Percentiles rank a stretch among this genome's conserved stretches.
phyloP scores from a whole-genome alignment of 345 rosid genomes.

The Boechera divaricarpa region DNA sequence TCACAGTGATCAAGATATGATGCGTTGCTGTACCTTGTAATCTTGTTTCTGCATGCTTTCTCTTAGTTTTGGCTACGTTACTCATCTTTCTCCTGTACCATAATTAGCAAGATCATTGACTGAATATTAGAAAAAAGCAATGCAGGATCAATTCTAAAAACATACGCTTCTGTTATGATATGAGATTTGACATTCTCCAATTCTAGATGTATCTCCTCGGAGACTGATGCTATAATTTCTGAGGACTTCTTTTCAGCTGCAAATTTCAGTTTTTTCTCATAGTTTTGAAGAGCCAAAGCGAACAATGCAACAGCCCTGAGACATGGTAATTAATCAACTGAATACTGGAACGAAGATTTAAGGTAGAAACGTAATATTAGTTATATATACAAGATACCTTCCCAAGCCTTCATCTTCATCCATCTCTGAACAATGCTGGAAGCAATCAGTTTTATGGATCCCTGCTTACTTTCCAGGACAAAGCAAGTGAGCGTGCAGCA shows the following conservation, averaged over 20 bases:
- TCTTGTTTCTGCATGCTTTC: constrained; percentile 74
- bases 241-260: constrained; percentile 74
- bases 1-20: constrained; percentile 19
- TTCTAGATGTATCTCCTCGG: constrained; percentile 66
- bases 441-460: constrained; percentile 53
- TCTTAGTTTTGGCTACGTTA: constrained; percentile 64
- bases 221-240: constrained; percentile 72
- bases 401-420: constrained; percentile 70
- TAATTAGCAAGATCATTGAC: constrained; percentile 42
- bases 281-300: constrained; percentile 70
- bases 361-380: constrained; percentile 12
- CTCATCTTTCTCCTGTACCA: constrained; percentile 65
- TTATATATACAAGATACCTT: constrained; percentile 58
- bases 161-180: constrained; percentile 76
- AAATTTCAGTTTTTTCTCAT: constrained; percentile 65
- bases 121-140: constrained; percentile 29
- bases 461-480: constrained; percentile 49
- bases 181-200: constrained; percentile 70
- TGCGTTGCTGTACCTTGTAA: constrained; percentile 56
- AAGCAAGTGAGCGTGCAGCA: constrained; percentile 6
- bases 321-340: constrained; percentile 44
- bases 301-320: constrained; percentile 72
- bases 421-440: constrained; percentile 54
- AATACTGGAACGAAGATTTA: constrained; percentile 30
- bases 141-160: constrained; percentile 32